Evolutionary conservation across 805 yeast genomes (phyloP).

Genomic region (Danielia oregonensis): DNA sequence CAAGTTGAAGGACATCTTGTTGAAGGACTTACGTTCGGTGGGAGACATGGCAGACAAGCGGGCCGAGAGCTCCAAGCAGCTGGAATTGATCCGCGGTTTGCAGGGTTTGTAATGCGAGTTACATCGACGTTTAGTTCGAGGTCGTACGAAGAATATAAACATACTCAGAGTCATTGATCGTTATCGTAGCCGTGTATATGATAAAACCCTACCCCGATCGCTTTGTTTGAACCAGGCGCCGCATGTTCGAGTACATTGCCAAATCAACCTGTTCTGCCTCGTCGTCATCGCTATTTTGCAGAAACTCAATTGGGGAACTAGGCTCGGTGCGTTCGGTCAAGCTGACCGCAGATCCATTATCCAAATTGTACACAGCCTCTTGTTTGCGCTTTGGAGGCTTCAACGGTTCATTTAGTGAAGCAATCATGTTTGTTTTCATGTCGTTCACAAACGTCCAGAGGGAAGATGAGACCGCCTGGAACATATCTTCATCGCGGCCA

Average conservation of each 20-base stretch:
- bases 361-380: neutral
- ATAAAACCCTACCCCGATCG: neutral
- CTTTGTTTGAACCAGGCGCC: no score
- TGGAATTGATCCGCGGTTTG: conserved; percentile 37
- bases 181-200: no score
- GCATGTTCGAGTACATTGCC: conserved; percentile 21
- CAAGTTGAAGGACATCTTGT: conserved; percentile 81
- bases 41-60: conserved; percentile 32
- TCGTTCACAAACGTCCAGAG: conserved; percentile 44
- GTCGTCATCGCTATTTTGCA: conserved; percentile 3
- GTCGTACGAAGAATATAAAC: neutral
- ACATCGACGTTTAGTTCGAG: neutral
- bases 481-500: conserved; percentile 28
- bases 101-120: conserved; percentile 30
- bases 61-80: conserved; percentile 29
- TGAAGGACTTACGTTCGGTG: conserved; percentile 39
- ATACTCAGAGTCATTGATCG: no score
- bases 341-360: neutral
- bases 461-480: conserved; percentile 38
- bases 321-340: neutral
- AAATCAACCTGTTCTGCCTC: conserved; percentile 24
- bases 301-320: neutral
- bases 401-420: conserved; percentile 6
- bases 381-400: neutral
- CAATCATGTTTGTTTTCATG: conserved; percentile 22